Percentiles rank a stretch among this genome's conserved stretches.
Conservation (phyloP, 176 grass and related monocot species). For the Oropetium thomaeum region DNA sequence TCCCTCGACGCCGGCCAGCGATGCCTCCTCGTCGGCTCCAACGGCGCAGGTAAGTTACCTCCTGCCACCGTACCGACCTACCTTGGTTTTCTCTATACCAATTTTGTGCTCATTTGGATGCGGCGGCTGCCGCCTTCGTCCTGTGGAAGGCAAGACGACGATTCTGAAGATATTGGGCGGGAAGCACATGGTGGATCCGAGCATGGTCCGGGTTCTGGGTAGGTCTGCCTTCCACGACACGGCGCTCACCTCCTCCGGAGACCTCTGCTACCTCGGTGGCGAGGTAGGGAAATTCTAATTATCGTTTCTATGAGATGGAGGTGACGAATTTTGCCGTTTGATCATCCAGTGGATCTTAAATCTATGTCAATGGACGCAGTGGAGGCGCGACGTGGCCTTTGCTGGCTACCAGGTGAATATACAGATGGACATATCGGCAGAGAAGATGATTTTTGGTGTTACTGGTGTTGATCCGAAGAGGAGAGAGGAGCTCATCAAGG, state of each 20-base stretch:
- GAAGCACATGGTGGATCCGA: constrained; percentile 98
- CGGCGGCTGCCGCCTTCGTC: neutral
- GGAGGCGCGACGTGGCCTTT: constrained; percentile 93
- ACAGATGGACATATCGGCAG: constrained; percentile 86
- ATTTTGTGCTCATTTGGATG: constrained; percentile 21
- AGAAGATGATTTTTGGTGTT: constrained; percentile 91
- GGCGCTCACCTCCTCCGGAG: constrained; percentile 71
- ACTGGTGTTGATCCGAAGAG: constrained; percentile 72
- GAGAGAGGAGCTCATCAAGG: constrained; percentile 94
- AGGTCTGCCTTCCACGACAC: constrained; percentile 94
- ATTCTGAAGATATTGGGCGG: constrained; percentile 95
- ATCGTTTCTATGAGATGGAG: neutral
- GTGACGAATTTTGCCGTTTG: neutral
- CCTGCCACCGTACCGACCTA: too few species aligned
- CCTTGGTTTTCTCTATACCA: neutral
- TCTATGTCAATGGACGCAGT: constrained; percentile 48
- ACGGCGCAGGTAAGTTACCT: constrained; percentile 62
- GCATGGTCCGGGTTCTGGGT: constrained; percentile 84
- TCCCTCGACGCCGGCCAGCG: constrained; percentile 61
- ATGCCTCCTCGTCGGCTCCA: constrained; percentile 91
- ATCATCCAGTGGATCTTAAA: constrained; percentile 7
- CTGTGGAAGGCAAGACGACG: constrained; percentile 80
- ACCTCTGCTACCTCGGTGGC: constrained; percentile 92
- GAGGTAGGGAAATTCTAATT: constrained; percentile 45
- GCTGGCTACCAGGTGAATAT: constrained; percentile 92